Conservation (phyloP, 1,139 yeast genomes). For the Wickerhamomyces sp. region DNA sequence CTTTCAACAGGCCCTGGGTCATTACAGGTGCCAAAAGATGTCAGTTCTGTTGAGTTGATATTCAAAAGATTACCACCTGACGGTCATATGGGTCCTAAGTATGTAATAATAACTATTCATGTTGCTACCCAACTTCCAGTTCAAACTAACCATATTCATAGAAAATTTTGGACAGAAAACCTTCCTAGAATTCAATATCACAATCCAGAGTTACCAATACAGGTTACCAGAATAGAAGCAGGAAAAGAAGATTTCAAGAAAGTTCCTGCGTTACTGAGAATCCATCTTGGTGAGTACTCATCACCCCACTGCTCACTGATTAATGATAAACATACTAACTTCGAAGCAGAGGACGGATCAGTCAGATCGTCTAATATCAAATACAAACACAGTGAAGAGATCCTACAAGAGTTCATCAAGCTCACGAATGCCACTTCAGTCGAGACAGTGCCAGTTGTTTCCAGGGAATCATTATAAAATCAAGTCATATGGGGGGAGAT, state of each 20-base stretch:
- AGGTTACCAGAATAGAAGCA: constrained; percentile 52
- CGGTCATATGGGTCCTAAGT: constrained; percentile 48
- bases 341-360: constrained; percentile 28
- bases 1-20: constrained; percentile 45
- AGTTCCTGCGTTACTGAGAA: constrained; percentile 41
- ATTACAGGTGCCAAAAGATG: constrained; percentile 31
- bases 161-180: constrained; percentile 65
- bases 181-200: constrained; percentile 79
- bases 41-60: constrained; percentile 34
- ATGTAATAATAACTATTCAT: constrained; percentile 7
- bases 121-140: too few species aligned
- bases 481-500: too few species aligned
- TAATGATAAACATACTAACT: too few species aligned
- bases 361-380: constrained; percentile 32
- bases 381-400: constrained; percentile 32
- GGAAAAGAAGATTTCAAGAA: constrained; percentile 30
- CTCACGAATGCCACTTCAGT: constrained; percentile 30
- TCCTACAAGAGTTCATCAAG: constrained; percentile 33
- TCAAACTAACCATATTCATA: constrained; percentile 10
- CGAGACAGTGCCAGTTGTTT: constrained; percentile 1
- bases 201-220: constrained; percentile 64
- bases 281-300: constrained; percentile 21
- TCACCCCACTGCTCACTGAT: neutral
- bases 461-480: too few species aligned
- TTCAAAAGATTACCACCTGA: constrained; percentile 40